phyloP scores from a whole-genome alignment of 257 asterid species.

The Avicennia marina region DNA sequence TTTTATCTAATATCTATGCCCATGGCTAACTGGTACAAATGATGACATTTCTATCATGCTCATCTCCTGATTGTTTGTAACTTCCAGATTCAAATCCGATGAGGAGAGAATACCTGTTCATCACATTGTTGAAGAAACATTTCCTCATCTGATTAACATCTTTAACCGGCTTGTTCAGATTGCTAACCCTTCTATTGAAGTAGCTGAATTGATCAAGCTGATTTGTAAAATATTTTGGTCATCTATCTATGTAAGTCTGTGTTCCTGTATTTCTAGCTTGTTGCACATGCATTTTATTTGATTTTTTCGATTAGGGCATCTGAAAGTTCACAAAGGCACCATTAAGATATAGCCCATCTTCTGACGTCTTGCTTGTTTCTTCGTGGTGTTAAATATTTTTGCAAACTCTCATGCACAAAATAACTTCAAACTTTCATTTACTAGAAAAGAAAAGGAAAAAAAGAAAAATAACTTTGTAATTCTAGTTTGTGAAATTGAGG shows the following conservation, averaged over 20 bases:
- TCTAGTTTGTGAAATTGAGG: not conserved
- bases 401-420: too few relatives aligned
- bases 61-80: constrained; percentile 19
- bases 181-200: constrained; percentile 71
- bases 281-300: not conserved
- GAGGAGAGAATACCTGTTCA: constrained; percentile 87
- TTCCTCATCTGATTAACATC: constrained; percentile 77
- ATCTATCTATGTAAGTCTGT: constrained; percentile 72
- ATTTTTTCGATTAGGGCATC: constrained; percentile 5
- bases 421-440: too few relatives aligned
- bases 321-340: too few relatives aligned
- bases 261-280: constrained; percentile 1
- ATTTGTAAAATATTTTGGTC: constrained; percentile 99
- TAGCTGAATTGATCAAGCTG: constrained; percentile 92
- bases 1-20: not conserved
- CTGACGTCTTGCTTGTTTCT: too few relatives aligned
- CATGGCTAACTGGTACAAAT: constrained; percentile 12
- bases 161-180: constrained; percentile 82
- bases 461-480: too few relatives aligned
- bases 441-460: too few relatives aligned
- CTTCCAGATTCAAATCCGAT: constrained; percentile 91
- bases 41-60: not conserved
- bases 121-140: constrained; percentile 89
- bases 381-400: too few relatives aligned
- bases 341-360: too few relatives aligned